Conservation (phyloP, 306 rosid species). For the Fragaria vesca region DNA sequence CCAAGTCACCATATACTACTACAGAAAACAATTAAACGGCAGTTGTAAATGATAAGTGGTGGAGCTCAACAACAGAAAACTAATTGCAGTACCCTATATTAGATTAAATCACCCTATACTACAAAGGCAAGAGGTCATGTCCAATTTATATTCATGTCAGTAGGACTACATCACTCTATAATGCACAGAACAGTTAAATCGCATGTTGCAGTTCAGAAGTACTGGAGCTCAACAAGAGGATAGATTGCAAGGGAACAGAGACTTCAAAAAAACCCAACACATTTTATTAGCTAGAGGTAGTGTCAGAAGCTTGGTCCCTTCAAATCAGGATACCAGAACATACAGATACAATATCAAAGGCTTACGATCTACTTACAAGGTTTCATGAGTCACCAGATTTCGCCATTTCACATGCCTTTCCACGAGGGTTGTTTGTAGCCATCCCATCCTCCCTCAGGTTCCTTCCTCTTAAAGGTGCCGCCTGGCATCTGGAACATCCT, state of each 20-base stretch:
- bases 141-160: background rate
- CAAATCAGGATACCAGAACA: constrained; percentile 24
- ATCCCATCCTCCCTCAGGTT: constrained; percentile 76
- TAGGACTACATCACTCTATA: background rate
- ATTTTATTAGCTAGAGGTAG: constrained; percentile 8
- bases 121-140: background rate
- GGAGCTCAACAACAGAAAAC: background rate
- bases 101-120: background rate
- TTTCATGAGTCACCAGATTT: constrained; percentile 28
- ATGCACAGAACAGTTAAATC: background rate
- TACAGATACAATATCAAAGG: constrained; percentile 32
- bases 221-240: background rate
- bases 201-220: background rate
- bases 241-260: background rate
- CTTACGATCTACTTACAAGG: constrained; percentile 41
- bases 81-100: background rate
- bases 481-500: constrained; percentile 52
- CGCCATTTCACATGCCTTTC: constrained; percentile 29
- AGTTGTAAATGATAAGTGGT: background rate
- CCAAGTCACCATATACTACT: background rate
- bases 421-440: constrained; percentile 59
- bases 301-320: constrained; percentile 14
- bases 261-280: background rate
- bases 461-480: constrained; percentile 63
- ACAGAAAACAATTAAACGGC: background rate